A percentile compares a stretch with the other conserved stretches of the same genome.
These are phyloP conservation scores for Persicaria tinctoria DNA, from an alignment of 148 eudicot species.

Conservation along the genomic window DNA sequence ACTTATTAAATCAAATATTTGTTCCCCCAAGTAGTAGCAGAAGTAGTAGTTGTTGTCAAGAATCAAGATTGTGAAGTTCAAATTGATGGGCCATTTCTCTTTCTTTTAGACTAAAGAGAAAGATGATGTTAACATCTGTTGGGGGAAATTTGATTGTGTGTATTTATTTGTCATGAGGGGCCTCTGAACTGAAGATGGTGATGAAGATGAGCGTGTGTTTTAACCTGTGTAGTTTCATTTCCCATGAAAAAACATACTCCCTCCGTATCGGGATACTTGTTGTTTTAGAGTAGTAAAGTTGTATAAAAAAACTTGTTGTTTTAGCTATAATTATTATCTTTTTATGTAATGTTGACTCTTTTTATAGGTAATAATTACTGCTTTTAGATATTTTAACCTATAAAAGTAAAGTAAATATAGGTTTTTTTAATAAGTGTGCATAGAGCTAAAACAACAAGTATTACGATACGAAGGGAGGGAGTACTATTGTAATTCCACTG, in stretches of 20 bases:
- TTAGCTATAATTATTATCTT: too few relatives aligned
- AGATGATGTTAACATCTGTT: background rate
- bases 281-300: too few relatives aligned
- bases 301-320: too few relatives aligned
- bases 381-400: too few relatives aligned
- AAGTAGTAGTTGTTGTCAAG: background rate
- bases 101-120: conserved; percentile 1
- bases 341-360: too few relatives aligned
- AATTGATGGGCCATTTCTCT: background rate
- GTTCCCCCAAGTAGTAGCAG: background rate
- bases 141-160: background rate
- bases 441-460: too few relatives aligned
- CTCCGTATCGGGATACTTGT: too few relatives aligned
- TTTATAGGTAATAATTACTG: too few relatives aligned
- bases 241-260: background rate
- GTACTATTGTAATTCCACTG: too few relatives aligned
- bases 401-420: too few relatives aligned
- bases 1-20: background rate
- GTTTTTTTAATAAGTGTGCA: too few relatives aligned
- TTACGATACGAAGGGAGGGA: too few relatives aligned
- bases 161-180: background rate
- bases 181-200: background rate
- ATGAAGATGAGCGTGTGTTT: background rate
- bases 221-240: background rate
- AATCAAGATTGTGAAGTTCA: background rate